Evolutionary conservation across 2,329 filamentous ascomycete genomes (phyloP).

Genomic region (Cordyceps tenuipes): DNA sequence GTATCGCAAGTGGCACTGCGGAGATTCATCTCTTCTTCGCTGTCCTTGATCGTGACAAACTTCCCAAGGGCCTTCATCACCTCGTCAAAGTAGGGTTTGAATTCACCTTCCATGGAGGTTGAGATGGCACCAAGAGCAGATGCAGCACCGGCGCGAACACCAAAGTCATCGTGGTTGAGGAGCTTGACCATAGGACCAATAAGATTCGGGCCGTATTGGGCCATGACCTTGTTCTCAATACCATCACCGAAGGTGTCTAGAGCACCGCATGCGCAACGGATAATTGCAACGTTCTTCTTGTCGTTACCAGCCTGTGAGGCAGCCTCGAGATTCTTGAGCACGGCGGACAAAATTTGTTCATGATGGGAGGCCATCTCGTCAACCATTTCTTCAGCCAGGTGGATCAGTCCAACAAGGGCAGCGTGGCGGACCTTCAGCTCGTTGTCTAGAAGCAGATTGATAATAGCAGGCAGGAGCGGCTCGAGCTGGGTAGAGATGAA

Average conservation of each 20-base stretch:
- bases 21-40: conserved; percentile 81
- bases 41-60: conserved; percentile 79
- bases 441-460: conserved; percentile 76
- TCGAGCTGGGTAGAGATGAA: conserved; percentile 92
- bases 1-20: conserved; percentile 86
- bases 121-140: conserved; percentile 88
- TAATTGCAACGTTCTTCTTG: conserved; percentile 74
- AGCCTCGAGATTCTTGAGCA: conserved; percentile 82
- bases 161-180: conserved; percentile 75
- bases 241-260: conserved; percentile 88
- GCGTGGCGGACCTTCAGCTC: conserved; percentile 79
- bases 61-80: conserved; percentile 84
- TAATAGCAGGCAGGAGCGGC: conserved; percentile 74
- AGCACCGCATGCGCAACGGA: conserved; percentile 82
- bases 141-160: conserved; percentile 82
- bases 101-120: conserved; percentile 70
- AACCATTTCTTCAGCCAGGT: conserved; percentile 85
- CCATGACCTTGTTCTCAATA: conserved; percentile 68
- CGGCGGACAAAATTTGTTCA: conserved; percentile 69
- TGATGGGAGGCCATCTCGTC: conserved; percentile 86
- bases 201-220: conserved; percentile 72
- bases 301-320: conserved; percentile 60
- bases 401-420: conserved; percentile 77
- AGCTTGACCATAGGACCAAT: conserved; percentile 79
- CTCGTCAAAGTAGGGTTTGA: conserved; percentile 83